Evolutionary conservation across 164 flowering plant species (phyloP), one percentile per base, ranked within the genome.

Genomic region (Vitis labrusca): DNA sequence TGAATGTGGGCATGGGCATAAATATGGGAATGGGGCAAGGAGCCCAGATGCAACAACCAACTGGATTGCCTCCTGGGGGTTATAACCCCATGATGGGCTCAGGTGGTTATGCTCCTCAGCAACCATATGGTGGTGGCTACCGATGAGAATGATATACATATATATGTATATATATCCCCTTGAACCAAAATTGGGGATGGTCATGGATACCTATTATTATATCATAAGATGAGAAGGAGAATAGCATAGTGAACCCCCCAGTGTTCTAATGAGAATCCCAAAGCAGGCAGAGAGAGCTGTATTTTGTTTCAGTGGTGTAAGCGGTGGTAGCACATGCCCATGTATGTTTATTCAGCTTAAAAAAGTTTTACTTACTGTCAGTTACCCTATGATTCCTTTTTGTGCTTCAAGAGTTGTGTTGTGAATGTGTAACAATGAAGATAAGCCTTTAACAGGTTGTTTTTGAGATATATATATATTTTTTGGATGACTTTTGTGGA

Each of bases 121-220:
- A 86, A 59, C 91, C 90, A 51, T 91, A 91, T 67, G 89, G 92
- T 65, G 86, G 90, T 17, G 92, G 95, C 19, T 93, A 93, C 53
- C 67, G 90, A 78, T 94, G 75, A 86, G 67, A 51, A 70, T 15
- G 16, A 49, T 10, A 7, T 9, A 23, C 23, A 37, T 37, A 37
- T 6, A 5, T 37, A 37, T 37, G 44, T 37, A 37, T 37, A 37
- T 37, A 37, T 37, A 37, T 37, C 44, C 44, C 44, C 44, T 37
- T 37, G 44, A 3, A 37, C 44, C 44, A 37, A 37, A 37, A 37
- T 37, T 37, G 44, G 44, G 44, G 7, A 3, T 37, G 44, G 44
- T 37, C 44, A 3, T 37, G 44, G 44, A 37, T 37, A 37, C 44
- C 44, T 37, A 37, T 37, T 37, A 37, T 37, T 37, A 3, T 37